Percentiles rank a stretch among this genome's conserved stretches.
These are phyloP conservation scores for Boehmeria nivea DNA, from an alignment of 306 rosid genomes.

Conservation along the genomic window DNA sequence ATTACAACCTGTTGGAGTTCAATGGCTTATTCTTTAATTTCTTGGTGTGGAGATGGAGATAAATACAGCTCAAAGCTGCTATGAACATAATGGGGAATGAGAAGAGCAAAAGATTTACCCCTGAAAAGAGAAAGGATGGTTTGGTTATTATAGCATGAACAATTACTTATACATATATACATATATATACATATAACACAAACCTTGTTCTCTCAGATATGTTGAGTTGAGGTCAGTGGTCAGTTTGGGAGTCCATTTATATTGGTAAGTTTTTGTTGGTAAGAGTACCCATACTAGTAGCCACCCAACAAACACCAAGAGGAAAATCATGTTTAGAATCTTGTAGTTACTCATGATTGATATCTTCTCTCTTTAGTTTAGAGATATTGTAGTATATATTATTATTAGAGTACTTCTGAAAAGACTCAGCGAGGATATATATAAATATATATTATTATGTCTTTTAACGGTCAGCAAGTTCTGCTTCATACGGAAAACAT, in stretches of 20 bases:
- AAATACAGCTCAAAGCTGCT: constrained; percentile 45
- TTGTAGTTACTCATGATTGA: too few species aligned
- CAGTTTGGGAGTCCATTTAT: constrained; percentile 36
- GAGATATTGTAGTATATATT: too few species aligned
- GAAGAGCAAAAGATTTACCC: constrained; percentile 47
- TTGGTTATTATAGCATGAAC: not conserved
- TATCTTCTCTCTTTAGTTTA: too few species aligned
- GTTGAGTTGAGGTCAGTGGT: constrained; percentile 32
- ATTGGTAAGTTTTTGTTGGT: constrained; percentile 43
- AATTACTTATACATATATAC: not conserved
- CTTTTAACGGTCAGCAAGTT: too few species aligned
- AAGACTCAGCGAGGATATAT: too few species aligned
- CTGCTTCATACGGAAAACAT: too few species aligned
- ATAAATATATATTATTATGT: too few species aligned
- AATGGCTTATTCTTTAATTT: not conserved
- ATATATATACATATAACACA: not conserved
- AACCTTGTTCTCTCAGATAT: constrained; percentile 53
- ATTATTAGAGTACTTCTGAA: too few species aligned
- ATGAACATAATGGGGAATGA: constrained; percentile 57
- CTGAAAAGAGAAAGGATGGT: constrained; percentile 16
- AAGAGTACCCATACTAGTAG: constrained; percentile 45
- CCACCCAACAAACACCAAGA: constrained; percentile 45
- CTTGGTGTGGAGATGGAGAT: constrained; percentile 45
- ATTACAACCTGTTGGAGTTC: not conserved
- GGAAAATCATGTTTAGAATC: constrained; percentile 20